Evolutionary conservation across 805 yeast genomes (phyloP), one percentile per base, ranked within the genome.

Genomic region (Sungouiozyma intestinalis): DNA sequence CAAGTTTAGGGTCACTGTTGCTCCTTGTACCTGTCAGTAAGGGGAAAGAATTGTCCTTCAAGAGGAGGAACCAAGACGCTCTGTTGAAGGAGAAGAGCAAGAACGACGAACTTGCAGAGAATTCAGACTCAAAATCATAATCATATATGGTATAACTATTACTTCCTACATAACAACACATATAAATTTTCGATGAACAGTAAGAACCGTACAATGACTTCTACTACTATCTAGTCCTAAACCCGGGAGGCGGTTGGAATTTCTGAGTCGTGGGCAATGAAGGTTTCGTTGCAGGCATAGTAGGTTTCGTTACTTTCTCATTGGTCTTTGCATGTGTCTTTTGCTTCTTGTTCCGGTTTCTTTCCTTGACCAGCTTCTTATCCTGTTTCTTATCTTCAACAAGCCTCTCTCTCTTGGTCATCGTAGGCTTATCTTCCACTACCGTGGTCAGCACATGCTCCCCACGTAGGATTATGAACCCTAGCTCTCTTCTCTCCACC

Each of bases 391-490:
- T 61, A 51, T 48, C 51, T 39, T 54, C 55, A 48, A 43, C 55
- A 52, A 48, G 49, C 50, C 60, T 57, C 53, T 54, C 67, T 64
- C 38, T 66, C 58, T 53, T 71, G 65, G 19, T 68, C 52, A 44
- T 66, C 62, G 35, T 76, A 69, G 43, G 85, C 74, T n/a, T 79
- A 70, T 64, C 84, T 38, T 59, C 63, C 9, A 60, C 90, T 27
- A 84, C 76, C 2, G 62, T 58, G 9, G 87, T 76, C 11, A 88
- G 76, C 20, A 92, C 77, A 49, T 81, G 84, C 49, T 86, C 96
- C 2, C 98, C 98, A 52, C 97, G 72, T 37, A 90, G 65, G 32
- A 90, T 81, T 2, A 85, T 73, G 40, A 92, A 70, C 0, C 97
- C 97, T 18, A 92, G 64, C 4, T 77, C 66, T 44, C 97, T 69